Percentiles rank a stretch among this genome's conserved stretches.
Conservation (phyloP, 441 rosid genomes). For the Syzygium syzygioides region DNA sequence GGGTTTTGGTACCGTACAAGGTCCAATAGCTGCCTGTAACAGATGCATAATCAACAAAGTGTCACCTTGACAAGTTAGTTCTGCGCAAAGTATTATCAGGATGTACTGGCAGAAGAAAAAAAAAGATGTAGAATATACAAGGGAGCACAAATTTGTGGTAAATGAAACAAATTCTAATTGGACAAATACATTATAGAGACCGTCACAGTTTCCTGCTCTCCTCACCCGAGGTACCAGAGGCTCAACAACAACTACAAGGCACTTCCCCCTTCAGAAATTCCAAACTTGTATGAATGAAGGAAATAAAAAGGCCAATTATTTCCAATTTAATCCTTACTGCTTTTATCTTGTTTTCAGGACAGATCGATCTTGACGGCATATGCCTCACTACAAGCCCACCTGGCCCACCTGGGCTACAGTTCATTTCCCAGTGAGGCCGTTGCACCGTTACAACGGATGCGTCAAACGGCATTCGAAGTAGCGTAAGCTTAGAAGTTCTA, state of each 20-base stretch:
- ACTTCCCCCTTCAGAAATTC: not conserved
- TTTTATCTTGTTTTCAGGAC: not conserved
- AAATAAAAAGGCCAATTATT: not conserved
- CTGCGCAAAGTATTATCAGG: not conserved
- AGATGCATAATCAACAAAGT: too few species aligned
- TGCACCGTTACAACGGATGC: not conserved
- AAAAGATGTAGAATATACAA: not conserved
- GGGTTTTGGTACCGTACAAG: slow-evolving; percentile 82
- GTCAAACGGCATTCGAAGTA: not conserved
- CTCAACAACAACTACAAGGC: not conserved
- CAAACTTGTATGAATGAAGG: not conserved
- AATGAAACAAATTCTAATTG: not conserved
- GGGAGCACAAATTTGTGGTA: not conserved
- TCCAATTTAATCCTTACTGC: not conserved
- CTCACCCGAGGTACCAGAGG: not conserved
- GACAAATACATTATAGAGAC: not conserved
- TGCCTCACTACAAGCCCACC: not conserved
- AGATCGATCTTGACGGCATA: not conserved
- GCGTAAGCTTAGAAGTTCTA: not conserved
- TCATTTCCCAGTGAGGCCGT: not conserved
- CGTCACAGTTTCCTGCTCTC: not conserved
- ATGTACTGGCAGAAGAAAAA: not conserved
- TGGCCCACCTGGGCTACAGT: not conserved
- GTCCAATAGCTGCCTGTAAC: slow-evolving; percentile 48
- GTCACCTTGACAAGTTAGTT: not conserved